These are phyloP conservation scores for Penicillium ucsense DNA, from an alignment of 495 filamentous ascomycete genomes.

Conservation along the genomic window DNA sequence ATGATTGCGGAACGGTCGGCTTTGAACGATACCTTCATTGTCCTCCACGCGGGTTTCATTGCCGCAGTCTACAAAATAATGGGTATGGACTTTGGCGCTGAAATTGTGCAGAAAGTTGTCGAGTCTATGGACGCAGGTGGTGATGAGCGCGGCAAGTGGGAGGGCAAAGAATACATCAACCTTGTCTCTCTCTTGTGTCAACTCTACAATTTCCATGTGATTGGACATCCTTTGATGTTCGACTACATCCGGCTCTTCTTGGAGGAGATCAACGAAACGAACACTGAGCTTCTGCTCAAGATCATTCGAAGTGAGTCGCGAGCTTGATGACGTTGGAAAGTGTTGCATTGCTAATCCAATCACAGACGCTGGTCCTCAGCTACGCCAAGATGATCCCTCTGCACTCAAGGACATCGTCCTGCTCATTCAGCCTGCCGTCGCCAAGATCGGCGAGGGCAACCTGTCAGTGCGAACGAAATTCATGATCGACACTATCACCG, in stretches of 20 bases:
- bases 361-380: slow-evolving; percentile 59
- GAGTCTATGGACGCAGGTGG: slow-evolving; percentile 49
- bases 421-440: slow-evolving; percentile 61
- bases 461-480: slow-evolving; percentile 88
- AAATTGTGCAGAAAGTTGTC: slow-evolving; percentile 67
- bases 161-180: slow-evolving; percentile 65
- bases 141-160: slow-evolving; percentile 31
- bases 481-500: slow-evolving; percentile 95
- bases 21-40: slow-evolving; percentile 77
- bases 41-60: slow-evolving; percentile 84
- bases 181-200: slow-evolving; percentile 75
- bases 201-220: slow-evolving; percentile 84
- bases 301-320: slow-evolving; percentile 56
- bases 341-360: slow-evolving; percentile 1
- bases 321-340: background rate
- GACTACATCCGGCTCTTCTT: slow-evolving; percentile 80
- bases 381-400: slow-evolving; percentile 83
- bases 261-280: slow-evolving; percentile 67
- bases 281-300: slow-evolving; percentile 82
- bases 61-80: slow-evolving; percentile 77
- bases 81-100: slow-evolving; percentile 79
- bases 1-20: slow-evolving; percentile 66
- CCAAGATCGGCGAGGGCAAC: slow-evolving; percentile 53
- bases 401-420: slow-evolving; percentile 86
- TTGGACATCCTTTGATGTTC: slow-evolving; percentile 74